These are phyloP conservation scores for Agroathelia rolfsii DNA, from an alignment of 1,284 basidiomycete species.

Conservation along the genomic window DNA sequence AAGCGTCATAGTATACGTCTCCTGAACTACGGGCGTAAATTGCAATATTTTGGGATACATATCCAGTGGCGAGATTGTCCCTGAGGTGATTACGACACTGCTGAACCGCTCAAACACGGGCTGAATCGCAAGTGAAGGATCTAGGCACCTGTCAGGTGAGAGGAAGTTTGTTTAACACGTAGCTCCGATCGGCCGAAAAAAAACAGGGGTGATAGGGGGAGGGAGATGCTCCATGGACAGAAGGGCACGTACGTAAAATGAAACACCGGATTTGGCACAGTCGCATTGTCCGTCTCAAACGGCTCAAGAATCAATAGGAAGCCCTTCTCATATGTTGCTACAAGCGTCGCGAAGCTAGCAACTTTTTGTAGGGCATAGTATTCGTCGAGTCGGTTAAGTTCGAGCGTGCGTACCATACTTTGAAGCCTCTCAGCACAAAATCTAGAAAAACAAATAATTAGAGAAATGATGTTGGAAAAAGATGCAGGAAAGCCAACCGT, in stretches of 20 bases:
- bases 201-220: constrained; percentile 3
- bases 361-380: constrained; percentile 90
- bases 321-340: constrained; percentile 97
- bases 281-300: constrained; percentile 97
- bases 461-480: constrained; percentile 1
- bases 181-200: background rate
- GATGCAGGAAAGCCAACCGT: constrained; percentile 45
- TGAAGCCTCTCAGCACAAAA: constrained; percentile 96
- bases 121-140: constrained; percentile 95
- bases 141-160: constrained; percentile 65
- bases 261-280: constrained; percentile 97
- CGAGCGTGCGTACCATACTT: constrained; percentile 88
- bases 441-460: constrained; percentile 28
- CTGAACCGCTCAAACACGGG: constrained; percentile 98
- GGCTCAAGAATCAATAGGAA: constrained; percentile 97
- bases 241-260: constrained; percentile 93
- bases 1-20: constrained; percentile 97
- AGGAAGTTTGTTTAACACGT: constrained; percentile 2
- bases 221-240: too few relatives aligned
- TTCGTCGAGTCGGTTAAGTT: constrained; percentile 88
- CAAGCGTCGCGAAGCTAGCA: constrained; percentile 91
- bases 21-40: constrained; percentile 95
- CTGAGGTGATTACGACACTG: constrained; percentile 97
- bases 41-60: constrained; percentile 99
- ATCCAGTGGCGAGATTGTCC: constrained; percentile 96